Percentiles rank a stretch among this genome's conserved stretches.
Evolutionary conservation across 495 filamentous ascomycete species (phyloP).

Genomic region (Aspergillus baeticus): DNA sequence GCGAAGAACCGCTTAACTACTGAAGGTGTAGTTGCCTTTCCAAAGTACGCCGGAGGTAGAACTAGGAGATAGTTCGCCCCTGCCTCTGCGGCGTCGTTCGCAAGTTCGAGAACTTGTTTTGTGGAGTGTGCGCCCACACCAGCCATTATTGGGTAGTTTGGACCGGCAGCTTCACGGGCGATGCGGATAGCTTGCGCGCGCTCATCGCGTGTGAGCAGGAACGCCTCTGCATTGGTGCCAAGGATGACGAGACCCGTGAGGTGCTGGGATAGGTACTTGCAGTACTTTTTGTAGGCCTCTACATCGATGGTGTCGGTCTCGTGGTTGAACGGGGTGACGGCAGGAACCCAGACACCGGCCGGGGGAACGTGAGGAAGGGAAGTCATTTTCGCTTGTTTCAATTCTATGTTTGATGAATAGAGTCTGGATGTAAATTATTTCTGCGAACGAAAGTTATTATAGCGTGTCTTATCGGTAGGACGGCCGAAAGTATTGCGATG

Average conservation of each 20-base stretch:
- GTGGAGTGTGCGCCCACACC: constrained; percentile 64
- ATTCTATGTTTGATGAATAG: background rate
- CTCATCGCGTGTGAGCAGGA: constrained; percentile 62
- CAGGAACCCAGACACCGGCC: constrained; percentile 37
- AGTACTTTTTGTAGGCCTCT: constrained; percentile 49
- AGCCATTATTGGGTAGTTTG: constrained; percentile 57
- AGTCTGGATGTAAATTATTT: background rate
- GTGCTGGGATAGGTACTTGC: constrained; percentile 50
- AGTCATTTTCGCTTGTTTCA: background rate
- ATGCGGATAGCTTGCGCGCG: constrained; percentile 47
- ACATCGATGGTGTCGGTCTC: constrained; percentile 50
- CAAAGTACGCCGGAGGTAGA: constrained; percentile 64
- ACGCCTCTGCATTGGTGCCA: constrained; percentile 65
- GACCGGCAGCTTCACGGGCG: constrained; percentile 53
- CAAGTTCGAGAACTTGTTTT: constrained; percentile 59
- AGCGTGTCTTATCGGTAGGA: background rate
- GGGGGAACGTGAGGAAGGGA: constrained; percentile 19
- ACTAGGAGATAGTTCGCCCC: constrained; percentile 61
- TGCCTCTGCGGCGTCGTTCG: constrained; percentile 54
- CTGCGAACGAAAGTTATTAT: background rate
- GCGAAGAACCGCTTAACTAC: constrained; percentile 61
- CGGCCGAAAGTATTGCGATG: background rate
- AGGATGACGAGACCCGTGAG: constrained; percentile 59
- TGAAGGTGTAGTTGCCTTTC: constrained; percentile 53
- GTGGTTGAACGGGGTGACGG: constrained; percentile 53